phyloP scores from a whole-genome alignment of 805 yeast species.

The Candida stauntonica region DNA sequence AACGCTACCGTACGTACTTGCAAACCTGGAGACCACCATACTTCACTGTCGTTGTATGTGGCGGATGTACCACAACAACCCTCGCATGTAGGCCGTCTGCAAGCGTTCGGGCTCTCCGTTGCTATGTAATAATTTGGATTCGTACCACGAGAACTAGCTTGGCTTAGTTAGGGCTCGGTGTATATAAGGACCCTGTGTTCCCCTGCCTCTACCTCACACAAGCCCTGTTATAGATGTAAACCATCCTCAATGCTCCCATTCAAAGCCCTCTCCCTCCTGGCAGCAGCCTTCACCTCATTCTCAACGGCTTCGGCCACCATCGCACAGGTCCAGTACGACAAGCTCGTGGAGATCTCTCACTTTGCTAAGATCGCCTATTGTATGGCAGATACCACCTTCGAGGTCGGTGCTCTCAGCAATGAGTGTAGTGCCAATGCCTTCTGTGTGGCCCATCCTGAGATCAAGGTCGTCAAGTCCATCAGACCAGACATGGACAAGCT shows the following conservation, averaged over 20 bases:
- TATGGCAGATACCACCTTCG: slow-evolving; percentile 9
- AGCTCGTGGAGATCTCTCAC: slow-evolving; percentile 11
- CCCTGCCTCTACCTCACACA: background rate
- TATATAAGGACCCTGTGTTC: background rate
- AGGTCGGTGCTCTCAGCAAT: slow-evolving; percentile 11
- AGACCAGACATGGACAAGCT: slow-evolving; percentile 30
- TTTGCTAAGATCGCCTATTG: slow-evolving; percentile 23
- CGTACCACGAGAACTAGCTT: too few relatives aligned
- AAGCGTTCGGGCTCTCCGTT: too few relatives aligned
- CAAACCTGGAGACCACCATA: too few relatives aligned
- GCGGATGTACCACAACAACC: too few relatives aligned
- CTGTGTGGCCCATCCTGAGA: slow-evolving; percentile 13
- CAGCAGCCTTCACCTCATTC: background rate
- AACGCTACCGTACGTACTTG: too few relatives aligned
- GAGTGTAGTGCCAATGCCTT: slow-evolving; percentile 19
- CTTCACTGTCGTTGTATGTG: too few relatives aligned
- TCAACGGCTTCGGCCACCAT: slow-evolving; percentile 4
- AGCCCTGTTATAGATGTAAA: background rate
- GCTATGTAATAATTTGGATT: too few relatives aligned
- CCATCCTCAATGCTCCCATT: slow-evolving; percentile 1
- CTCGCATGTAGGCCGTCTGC: too few relatives aligned
- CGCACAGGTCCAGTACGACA: slow-evolving; percentile 14
- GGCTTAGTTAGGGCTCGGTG: too few relatives aligned
- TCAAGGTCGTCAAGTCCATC: slow-evolving; percentile 12
- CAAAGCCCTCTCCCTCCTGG: background rate